Percentiles rank a stretch among this genome's conserved stretches.
These are phyloP conservation scores for Penicillium maclennaniae DNA, from an alignment of 495 filamentous ascomycete species.

Conservation along the genomic window DNA sequence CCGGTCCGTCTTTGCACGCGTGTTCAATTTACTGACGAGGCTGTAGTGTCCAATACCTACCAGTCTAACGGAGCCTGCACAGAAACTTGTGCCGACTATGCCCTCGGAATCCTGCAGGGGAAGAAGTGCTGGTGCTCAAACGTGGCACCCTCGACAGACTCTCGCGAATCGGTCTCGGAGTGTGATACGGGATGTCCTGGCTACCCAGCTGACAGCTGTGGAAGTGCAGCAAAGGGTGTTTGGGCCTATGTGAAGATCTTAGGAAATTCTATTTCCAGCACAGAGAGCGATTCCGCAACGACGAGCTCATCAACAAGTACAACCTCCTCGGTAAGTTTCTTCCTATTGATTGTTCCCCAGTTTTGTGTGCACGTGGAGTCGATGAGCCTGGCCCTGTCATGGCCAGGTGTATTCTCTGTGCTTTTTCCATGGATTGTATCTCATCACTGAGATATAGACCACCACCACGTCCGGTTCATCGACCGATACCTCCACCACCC, in stretches of 20 bases:
- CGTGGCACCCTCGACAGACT: constrained; percentile 52
- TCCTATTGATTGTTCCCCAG: not conserved
- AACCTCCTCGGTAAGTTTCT: constrained; percentile 26
- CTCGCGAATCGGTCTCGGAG: constrained; percentile 29
- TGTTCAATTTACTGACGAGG: not conserved
- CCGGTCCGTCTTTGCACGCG: not conserved
- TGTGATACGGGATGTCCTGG: constrained; percentile 64
- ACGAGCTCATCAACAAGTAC: constrained; percentile 18
- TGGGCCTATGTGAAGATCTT: constrained; percentile 55
- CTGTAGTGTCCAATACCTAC: constrained; percentile 48
- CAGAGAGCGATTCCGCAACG: constrained; percentile 27
- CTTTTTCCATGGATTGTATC: constrained; percentile 16
- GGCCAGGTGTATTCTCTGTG: constrained; percentile 5
- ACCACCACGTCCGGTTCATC: constrained; percentile 14
- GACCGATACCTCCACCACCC: constrained; percentile 9
- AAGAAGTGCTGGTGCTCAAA: constrained; percentile 75
- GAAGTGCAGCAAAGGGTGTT: constrained; percentile 46
- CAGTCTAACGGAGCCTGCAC: constrained; percentile 66
- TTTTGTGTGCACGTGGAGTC: constrained; percentile 2
- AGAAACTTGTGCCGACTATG: constrained; percentile 55
- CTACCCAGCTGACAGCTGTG: constrained; percentile 62
- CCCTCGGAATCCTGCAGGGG: constrained; percentile 63
- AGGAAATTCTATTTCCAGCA: constrained; percentile 31
- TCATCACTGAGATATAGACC: constrained; percentile 21
- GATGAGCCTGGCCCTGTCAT: constrained; percentile 6